Evolutionary conservation across 805 yeast genomes (phyloP), one percentile per base, ranked within the genome.

Genomic region (Saturnispora halmiae): DNA sequence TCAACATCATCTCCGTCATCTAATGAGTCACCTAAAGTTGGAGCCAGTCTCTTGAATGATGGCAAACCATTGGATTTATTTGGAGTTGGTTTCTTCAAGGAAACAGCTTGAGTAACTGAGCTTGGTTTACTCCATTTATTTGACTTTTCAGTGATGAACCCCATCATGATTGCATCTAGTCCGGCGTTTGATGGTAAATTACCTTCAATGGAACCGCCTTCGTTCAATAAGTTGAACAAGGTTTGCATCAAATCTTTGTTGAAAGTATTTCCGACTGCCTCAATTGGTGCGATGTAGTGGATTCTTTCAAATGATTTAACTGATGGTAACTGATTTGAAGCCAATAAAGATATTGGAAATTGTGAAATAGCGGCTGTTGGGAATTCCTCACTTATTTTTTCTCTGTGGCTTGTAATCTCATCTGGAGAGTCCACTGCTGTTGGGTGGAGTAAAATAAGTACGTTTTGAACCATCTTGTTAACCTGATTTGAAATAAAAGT

Each of bases 131-230:
- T 49, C 87, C 88, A 82, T 20, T 67, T 61, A 20, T 63, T 68
- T 21, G 55, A 63, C 19, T 56, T 57, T 13, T 47, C 51, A 5
- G 68, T 61, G n/a, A 73, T 60, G 47, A 82, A 79, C 0, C 88
- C 90, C 25, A 70, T 67, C 66, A 79, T 68, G 39, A 82, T 64
- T 20, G 78, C 88, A 50, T 79, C 81, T 40, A 84, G 56, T 36
- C 63, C 65, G 47, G 64, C 76, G 45, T 67, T 70, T 6, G 49
- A 48, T 4, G 79, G 77, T 42, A 75, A 64, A 45, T 72, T 68
- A 7, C 86, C 86, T 31, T 58, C 56, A 24, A 79, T 59, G 27
- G 44, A 58, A 19, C 84, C 84, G 18, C 61, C 64, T 6, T 52
- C 47, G 34, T 55, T 58, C 47, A 77, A 59, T 2, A 72, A 52